These are phyloP conservation scores for Penicillium antarcticum DNA, from an alignment of 495 filamentous ascomycete species.

Conservation along the genomic window DNA sequence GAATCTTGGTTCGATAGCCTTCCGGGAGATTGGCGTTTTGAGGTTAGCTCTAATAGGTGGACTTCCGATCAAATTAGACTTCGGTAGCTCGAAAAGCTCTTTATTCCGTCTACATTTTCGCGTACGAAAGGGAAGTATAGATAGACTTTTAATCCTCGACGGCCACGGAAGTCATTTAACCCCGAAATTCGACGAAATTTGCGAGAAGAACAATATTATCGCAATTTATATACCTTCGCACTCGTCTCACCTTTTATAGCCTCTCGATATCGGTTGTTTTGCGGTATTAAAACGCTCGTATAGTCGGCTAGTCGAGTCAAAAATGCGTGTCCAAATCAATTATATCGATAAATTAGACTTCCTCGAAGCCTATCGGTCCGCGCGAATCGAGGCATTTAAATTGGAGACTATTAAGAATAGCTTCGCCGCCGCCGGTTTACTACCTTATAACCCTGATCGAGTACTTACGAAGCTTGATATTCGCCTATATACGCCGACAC, in stretches of 20 bases:
- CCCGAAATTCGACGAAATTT: background rate
- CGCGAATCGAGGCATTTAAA: background rate
- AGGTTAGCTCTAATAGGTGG: constrained; percentile 26
- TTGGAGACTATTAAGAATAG: background rate
- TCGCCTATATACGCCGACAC: constrained; percentile 2
- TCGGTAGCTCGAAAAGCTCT: constrained; percentile 14
- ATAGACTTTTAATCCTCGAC: background rate
- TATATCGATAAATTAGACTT: constrained; percentile 9
- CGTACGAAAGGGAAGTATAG: background rate
- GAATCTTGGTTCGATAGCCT: constrained; percentile 4
- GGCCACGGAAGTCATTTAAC: background rate
- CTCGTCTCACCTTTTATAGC: background rate
- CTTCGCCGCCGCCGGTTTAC: constrained; percentile 3
- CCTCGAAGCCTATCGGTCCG: background rate
- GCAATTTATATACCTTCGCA: background rate
- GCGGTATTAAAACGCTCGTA: background rate
- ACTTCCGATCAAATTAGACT: constrained; percentile 23
- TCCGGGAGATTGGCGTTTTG: constrained; percentile 9
- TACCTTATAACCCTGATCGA: constrained; percentile 1
- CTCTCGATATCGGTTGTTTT: background rate
- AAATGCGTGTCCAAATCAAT: constrained; percentile 1
- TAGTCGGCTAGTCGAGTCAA: background rate
- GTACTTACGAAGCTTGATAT: constrained; percentile 7
- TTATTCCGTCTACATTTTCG: constrained; percentile 4
- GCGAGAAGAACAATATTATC: background rate